These are phyloP conservation scores for Boletus vermiculosoides DNA, from an alignment of 768 basidiomycete species.

Conservation along the genomic window DNA sequence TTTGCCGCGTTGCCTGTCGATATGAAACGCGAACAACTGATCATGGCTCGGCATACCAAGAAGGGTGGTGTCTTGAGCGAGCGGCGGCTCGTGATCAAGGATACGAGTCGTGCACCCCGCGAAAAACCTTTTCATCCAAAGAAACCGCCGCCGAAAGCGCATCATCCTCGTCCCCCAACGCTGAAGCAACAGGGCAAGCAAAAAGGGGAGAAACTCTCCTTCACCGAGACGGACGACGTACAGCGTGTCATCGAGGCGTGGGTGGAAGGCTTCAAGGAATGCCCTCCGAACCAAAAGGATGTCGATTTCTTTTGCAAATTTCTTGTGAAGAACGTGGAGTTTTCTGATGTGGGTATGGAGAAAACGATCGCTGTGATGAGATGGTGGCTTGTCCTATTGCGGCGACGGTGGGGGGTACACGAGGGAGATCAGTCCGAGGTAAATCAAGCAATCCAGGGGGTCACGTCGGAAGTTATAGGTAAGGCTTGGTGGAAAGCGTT, in stretches of 20 bases:
- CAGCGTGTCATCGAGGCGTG: constrained; percentile 71
- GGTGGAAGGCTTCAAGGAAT: constrained; percentile 61
- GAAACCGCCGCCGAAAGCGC: constrained; percentile 57
- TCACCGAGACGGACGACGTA: constrained; percentile 69
- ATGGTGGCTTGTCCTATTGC: constrained; percentile 78
- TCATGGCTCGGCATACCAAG: constrained; percentile 53
- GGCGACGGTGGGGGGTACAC: constrained; percentile 59
- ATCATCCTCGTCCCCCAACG: constrained; percentile 46
- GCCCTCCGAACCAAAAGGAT: constrained; percentile 71
- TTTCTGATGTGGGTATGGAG: constrained; percentile 66
- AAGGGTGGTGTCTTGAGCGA: constrained; percentile 37
- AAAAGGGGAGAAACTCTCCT: constrained; percentile 54
- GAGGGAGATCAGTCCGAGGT: constrained; percentile 43
- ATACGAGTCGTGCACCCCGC: constrained; percentile 26
- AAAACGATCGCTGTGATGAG: constrained; percentile 68
- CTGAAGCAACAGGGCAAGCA: constrained; percentile 54
- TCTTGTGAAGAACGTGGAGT: constrained; percentile 66
- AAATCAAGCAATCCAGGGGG: constrained; percentile 29
- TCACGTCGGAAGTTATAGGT: constrained; percentile 47
- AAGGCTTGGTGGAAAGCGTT: constrained; percentile 83
- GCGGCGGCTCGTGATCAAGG: constrained; percentile 52
- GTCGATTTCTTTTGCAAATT: constrained; percentile 73
- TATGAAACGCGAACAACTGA: constrained; percentile 73
- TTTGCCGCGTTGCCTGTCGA: constrained; percentile 62
- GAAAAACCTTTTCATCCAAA: constrained; percentile 36